phyloP scores from a whole-genome alignment of 1,139 yeast species.

The Yamadazyma atmosphaerica region DNA sequence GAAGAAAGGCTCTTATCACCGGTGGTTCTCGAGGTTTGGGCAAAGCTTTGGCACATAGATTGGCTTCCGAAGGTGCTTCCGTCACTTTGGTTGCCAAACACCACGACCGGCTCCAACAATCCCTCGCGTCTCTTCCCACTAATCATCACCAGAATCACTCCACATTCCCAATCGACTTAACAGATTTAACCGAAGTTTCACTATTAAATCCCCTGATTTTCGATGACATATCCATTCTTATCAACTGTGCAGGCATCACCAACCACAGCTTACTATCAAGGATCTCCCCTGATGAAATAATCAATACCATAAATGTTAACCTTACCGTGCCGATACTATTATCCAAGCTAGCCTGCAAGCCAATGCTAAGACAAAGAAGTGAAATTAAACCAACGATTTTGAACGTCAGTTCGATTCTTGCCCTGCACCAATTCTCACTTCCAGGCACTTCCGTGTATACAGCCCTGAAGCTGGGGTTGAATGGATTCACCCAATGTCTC shows the following conservation, averaged over 20 bases:
- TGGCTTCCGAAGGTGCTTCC: slow-evolving; percentile 63
- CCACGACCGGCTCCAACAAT: slow-evolving; percentile 32
- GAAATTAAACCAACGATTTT: slow-evolving; percentile 36
- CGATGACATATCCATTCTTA: slow-evolving; percentile 38
- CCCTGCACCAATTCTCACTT: slow-evolving; percentile 35
- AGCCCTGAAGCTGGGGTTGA: slow-evolving; percentile 77
- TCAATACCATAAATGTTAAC: slow-evolving; percentile 56
- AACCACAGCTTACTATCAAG: slow-evolving; percentile 56
- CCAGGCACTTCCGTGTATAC: slow-evolving; percentile 77
- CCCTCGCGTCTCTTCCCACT: slow-evolving; percentile 38
- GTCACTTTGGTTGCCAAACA: slow-evolving; percentile 64
- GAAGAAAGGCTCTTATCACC: slow-evolving; percentile 59
- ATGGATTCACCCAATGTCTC: slow-evolving; percentile 64
- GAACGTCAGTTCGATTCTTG: slow-evolving; percentile 75
- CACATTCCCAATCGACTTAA: slow-evolving; percentile 53
- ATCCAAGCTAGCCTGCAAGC: slow-evolving; percentile 42
- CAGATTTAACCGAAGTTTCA: slow-evolving; percentile 5
- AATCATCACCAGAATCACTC: slow-evolving; percentile 39
- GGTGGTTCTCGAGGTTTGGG: slow-evolving; percentile 93
- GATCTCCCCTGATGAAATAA: slow-evolving; percentile 44
- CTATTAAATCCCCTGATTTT: slow-evolving; percentile 13
- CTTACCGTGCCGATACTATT: slow-evolving; percentile 65
- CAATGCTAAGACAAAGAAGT: slow-evolving; percentile 43
- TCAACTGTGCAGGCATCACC: slow-evolving; percentile 84
- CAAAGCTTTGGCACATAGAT: slow-evolving; percentile 53